Conservation (phyloP, 202 grass and related monocot genomes). For the Carex arenaria region DNA sequence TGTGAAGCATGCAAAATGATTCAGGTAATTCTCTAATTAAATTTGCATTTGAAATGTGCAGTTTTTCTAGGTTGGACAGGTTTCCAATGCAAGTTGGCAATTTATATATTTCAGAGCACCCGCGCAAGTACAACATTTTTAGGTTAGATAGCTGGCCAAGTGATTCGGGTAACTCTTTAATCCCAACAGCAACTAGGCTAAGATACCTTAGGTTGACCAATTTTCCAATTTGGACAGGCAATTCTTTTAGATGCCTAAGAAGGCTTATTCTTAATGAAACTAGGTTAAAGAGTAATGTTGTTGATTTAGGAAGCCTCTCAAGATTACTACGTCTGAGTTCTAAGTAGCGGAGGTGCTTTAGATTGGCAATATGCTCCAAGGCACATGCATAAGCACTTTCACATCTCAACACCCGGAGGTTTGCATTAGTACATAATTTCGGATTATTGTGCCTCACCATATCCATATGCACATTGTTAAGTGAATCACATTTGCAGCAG, state of each 20-base stretch:
- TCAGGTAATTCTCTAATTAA: neutral
- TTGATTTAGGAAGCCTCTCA: neutral
- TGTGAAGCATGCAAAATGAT: conserved; percentile 4
- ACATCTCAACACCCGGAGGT: neutral
- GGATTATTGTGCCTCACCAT: neutral
- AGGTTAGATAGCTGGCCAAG: conserved; percentile 9
- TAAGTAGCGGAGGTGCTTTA: neutral
- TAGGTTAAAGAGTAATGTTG: neutral
- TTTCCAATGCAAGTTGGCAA: conserved; percentile 16
- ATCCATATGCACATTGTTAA: neutral
- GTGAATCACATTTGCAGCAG: neutral
- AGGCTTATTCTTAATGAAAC: neutral
- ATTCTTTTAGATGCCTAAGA: neutral
- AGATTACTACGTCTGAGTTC: neutral
- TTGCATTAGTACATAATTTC: neutral
- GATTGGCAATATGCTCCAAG: neutral
- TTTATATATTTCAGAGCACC: neutral
- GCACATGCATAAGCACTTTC: neutral
- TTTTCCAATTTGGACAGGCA: neutral
- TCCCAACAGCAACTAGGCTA: neutral
- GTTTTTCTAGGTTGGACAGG: neutral
- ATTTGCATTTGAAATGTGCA: neutral
- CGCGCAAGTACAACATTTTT: neutral
- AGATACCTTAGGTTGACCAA: neutral
- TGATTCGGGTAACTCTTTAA: conserved; percentile 10